Base-by-base conservation (phyloP, 2,329 filamentous ascomycete genomes). In the Colletotrichum tanaceti region DNA sequence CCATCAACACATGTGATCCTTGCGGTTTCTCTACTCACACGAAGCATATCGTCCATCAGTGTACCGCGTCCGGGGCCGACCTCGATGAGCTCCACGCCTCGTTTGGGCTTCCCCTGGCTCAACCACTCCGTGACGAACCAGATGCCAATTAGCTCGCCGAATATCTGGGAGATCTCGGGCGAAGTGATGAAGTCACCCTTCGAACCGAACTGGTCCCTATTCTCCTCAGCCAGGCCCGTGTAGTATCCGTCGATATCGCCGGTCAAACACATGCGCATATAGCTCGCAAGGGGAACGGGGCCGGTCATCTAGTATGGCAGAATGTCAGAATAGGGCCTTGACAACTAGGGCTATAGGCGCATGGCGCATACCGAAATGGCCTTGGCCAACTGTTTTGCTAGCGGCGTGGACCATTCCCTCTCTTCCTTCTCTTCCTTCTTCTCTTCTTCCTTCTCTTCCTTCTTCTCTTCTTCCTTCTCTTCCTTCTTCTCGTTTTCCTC, bases 61-160 rank as follows among this genome's bases (percentile, higher is more conserved):
- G 96, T 99, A 16, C 96, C 96, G 78, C 95, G 89, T 14, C 96
- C 96, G 4, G 96, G 96, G 0, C 96, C 96, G 73, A 98, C 90
- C 80, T 99, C 96, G 75, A 99, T 93, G 72, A 99, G 84, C 77
- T 98, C 91, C 18, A 98, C 90, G 32, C 93, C 93, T 38, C 86
- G 84, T 70, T 83, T 88, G 63, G 88, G 91, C 69, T 86, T 86
- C 18, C 94, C 94, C 78, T 99, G 96, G 47, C 92, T 91, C 78
- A 98, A 92, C 95, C 96, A 99, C 84, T 99, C 96, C 49, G 95
- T 90, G 59, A 98, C 91, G 70, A 97, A 90, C 96, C 96, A 99
- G 73, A 99, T 88, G 5, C 93, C 96, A 65, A 98, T 85, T 35
- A 99, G 85, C 81, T 99, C 96, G 28, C 96, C 96, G 80, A 99